Base-by-base conservation (phyloP, 768 basidiomycete genomes). In the Russula griseocarnosa region DNA sequence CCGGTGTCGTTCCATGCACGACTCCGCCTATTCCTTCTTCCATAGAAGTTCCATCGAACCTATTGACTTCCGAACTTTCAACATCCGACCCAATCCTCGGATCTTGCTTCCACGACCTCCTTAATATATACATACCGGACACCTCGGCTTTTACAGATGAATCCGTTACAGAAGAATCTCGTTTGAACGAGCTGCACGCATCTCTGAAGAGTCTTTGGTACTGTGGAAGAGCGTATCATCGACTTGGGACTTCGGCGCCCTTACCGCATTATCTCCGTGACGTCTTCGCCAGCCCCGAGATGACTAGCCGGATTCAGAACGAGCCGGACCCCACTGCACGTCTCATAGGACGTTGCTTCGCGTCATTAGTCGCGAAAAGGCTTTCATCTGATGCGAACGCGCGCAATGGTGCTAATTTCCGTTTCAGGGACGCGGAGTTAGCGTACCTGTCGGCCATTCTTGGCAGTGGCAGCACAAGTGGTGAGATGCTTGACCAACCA, bases 141-240 rank as follows among this genome's bases (percentile, higher is more conserved):
- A n/a, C 49, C 24, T 46, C 32, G 5, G 30, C 24, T 14, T 56
- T 46, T 10, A 16, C 30, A 16, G 50, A 58, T 34, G 56, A 52
- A 8, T 22, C 34, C n/a, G n/a, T n/a, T n/a, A n/a, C 30, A 16
- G 50, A 58, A 44, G 56, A 52, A 8, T 22, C 34, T 13, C 46
- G 30, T 18, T 13, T 11, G 61, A 28, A 26, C 1, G 24, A 36
- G 22, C 24, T 47, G 36, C 55, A 28, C 16, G 28, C 22, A 18
- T 62, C 26, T 26, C 36, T 57, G 20, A 40, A 51, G 55, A 24
- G 34, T 14, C 34, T 62, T 9, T 62, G 47, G 46, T 56, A 18
- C 36, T 40, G 55, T 38, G 38, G 36, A 55, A 57, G 28, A 30
- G 49, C 47, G 18, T 57, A 62, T 22, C 22, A 50, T 22, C 36